phyloP scores from a whole-genome alignment of 1,284 basidiomycete genomes.

The Apiotrichum mycotoxinovorans region DNA sequence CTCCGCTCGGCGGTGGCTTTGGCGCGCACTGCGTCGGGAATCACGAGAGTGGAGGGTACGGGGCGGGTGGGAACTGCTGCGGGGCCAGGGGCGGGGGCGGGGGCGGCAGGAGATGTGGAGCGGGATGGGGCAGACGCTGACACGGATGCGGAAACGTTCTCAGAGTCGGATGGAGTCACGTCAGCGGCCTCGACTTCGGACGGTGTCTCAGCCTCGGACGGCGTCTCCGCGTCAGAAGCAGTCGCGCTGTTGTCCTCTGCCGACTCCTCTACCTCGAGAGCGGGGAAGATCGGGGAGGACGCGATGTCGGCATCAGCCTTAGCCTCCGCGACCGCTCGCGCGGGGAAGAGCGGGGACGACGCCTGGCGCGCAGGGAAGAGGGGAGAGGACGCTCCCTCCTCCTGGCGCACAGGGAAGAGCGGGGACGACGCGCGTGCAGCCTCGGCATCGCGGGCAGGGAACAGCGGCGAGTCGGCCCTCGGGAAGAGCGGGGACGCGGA shows the following conservation, averaged over 20 bases:
- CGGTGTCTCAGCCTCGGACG: not conserved
- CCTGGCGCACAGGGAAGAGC: conserved; percentile 4
- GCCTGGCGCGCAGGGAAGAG: conserved; percentile 9
- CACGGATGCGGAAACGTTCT: not conserved
- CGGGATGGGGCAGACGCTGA: not conserved
- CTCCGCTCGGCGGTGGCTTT: conserved; percentile 29
- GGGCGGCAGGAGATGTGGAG: not conserved
- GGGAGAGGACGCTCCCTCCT: conserved; percentile 1
- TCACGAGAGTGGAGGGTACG: not conserved
- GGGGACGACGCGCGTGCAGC: not conserved
- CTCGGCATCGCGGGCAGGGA: conserved; percentile 10
- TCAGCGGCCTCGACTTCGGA: not conserved
- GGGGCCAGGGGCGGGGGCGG: not conserved
- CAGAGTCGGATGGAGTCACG: not conserved
- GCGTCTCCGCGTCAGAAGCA: not conserved
- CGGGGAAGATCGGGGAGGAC: conserved; percentile 23
- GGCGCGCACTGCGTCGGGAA: conserved; percentile 25
- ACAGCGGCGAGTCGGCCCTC: conserved; percentile 20
- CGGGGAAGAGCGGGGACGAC: conserved; percentile 23
- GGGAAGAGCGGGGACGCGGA: conserved; percentile 24
- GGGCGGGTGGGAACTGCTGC: not conserved
- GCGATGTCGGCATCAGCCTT: no score
- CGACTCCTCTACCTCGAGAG: not conserved
- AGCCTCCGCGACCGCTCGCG: conserved; percentile 1
- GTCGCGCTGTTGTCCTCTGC: not conserved